Base-by-base conservation (phyloP, 1,139 yeast genomes). In the Blastobotrys buckinghamii region DNA sequence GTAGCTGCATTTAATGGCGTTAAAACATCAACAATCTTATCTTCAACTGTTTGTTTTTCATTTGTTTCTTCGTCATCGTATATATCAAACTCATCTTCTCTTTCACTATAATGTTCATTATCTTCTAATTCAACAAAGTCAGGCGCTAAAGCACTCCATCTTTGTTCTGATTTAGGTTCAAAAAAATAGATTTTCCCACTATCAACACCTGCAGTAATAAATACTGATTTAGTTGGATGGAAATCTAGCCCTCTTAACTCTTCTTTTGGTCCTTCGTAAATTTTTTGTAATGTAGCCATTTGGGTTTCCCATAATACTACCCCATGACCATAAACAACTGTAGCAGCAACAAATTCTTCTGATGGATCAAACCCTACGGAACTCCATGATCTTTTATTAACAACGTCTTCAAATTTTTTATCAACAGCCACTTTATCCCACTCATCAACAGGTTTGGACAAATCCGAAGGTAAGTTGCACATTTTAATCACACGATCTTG, bases 141-240 rank as follows among this genome's bases (percentile, higher is more conserved):
- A 0, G 97, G 97, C 0, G 97, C 97, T 57, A 90, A 72, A 0
- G 97, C 96, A 65, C 95, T 84, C 98, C 98, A 90, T 67, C 87
- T 85, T 60, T 89, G 97, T 0, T 95, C 95, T 36, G 86, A 79
- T 41, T 78, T 79, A 16, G 87, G 78, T 49, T 85, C 80, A 97
- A 97, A 92, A 44, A 86, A 64, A 62, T 87, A 89, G 1, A 90
- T 76, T 26, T 79, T 74, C 0, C 97, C 97, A 35, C 87, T 77
- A 60, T 90, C 97, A 45, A 87, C 70, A 0, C 97, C 97, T 17
- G 88, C 85, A n/a, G 96, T 85, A 9, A 85, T 87, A 38, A 90
- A 81, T 54, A 79, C 73, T 63, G 96, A 87, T 48, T 81, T 75
- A 43, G 79, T 71, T 49, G 80, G 81, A 61, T 90, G 88, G 95